Percentiles rank a stretch among this genome's conserved stretches.
phyloP scores from a whole-genome alignment of 352 stramenopile genomes.

The Globisporangium cederbergense region DNA sequence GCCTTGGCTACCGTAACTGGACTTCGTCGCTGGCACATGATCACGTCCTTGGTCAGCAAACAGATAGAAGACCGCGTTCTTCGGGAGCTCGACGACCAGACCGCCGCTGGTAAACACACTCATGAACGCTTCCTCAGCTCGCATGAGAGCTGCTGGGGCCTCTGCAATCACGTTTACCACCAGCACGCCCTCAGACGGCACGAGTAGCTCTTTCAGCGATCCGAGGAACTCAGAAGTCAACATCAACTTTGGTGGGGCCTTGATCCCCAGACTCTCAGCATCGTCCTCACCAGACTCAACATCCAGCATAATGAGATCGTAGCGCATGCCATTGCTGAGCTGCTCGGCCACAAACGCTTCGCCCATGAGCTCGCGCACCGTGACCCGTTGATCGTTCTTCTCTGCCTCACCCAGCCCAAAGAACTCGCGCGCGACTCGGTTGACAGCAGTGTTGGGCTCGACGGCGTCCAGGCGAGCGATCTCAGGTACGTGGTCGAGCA shows the following conservation, averaged over 20 bases:
- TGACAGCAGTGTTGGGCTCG: slow-evolving; percentile 48
- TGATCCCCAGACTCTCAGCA: slow-evolving; percentile 25
- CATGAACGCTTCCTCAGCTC: slow-evolving; percentile 24
- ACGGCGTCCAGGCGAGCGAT: slow-evolving; percentile 50
- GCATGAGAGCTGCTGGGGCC: slow-evolving; percentile 23
- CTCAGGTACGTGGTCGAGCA: slow-evolving; percentile 33
- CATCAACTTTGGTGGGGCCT: slow-evolving; percentile 42
- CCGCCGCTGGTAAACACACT: slow-evolving; percentile 28
- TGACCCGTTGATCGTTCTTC: slow-evolving; percentile 20
- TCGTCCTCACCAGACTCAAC: slow-evolving; percentile 49
- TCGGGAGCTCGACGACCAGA: slow-evolving; percentile 27
- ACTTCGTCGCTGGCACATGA: not conserved
- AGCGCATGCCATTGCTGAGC: slow-evolving; percentile 2
- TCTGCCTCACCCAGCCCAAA: slow-evolving; percentile 36
- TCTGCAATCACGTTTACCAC: slow-evolving; percentile 64
- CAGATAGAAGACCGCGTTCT: slow-evolving; percentile 40
- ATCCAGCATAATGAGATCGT: slow-evolving; percentile 59
- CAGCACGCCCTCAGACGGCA: slow-evolving; percentile 26
- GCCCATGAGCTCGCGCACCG: slow-evolving; percentile 38
- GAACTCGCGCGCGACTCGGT: slow-evolving; percentile 36
- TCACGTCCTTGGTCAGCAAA: slow-evolving; percentile 13
- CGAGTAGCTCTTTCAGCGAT: slow-evolving; percentile 24
- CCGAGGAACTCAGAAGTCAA: slow-evolving; percentile 34
- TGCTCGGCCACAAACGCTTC: slow-evolving; percentile 40
- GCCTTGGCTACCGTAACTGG: too few relatives aligned